These are phyloP conservation scores for Lumnitzera racemosa DNA, from an alignment of 345 rosid species.

Conservation along the genomic window DNA sequence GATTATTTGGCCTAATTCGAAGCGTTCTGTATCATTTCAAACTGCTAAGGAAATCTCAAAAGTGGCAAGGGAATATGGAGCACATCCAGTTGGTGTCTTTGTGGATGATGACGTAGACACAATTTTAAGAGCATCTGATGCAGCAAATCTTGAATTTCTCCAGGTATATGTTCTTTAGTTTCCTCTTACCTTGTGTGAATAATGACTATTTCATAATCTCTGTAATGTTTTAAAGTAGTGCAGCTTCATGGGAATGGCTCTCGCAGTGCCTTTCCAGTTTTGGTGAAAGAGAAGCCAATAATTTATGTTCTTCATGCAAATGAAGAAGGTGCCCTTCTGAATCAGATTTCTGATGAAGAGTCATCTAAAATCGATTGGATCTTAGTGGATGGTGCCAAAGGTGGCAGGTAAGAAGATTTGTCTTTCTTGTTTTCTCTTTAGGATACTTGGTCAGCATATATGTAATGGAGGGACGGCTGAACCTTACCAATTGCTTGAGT, in stretches of 20 bases:
- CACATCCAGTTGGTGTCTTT: conserved; percentile 78
- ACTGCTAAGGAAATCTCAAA: conserved; percentile 75
- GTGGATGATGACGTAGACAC: conserved; percentile 70
- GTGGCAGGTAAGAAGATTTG: conserved; percentile 58
- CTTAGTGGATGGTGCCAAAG: conserved; percentile 78
- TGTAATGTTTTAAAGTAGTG: conserved; percentile 6
- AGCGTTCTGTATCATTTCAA: conserved; percentile 65
- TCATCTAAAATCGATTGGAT: conserved; percentile 67
- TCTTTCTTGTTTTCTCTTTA: background rate
- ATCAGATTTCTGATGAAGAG: conserved; percentile 59
- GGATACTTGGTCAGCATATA: too few species aligned
- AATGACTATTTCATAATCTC: background rate
- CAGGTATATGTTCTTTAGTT: conserved; percentile 40
- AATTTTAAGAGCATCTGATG: conserved; percentile 56
- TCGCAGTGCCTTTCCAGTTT: conserved; percentile 43
- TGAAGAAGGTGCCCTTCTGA: conserved; percentile 54
- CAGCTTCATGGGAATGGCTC: conserved; percentile 85
- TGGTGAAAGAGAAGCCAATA: conserved; percentile 37
- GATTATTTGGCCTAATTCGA: conserved; percentile 85
- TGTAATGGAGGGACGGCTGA: too few species aligned
- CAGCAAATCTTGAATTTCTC: conserved; percentile 61
- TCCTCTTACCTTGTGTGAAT: background rate
- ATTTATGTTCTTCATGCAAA: conserved; percentile 76
- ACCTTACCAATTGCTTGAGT: too few species aligned
- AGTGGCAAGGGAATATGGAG: conserved; percentile 67